Conservation (phyloP, 176 grass and related monocot genomes). For the Aegilops tauschii region DNA sequence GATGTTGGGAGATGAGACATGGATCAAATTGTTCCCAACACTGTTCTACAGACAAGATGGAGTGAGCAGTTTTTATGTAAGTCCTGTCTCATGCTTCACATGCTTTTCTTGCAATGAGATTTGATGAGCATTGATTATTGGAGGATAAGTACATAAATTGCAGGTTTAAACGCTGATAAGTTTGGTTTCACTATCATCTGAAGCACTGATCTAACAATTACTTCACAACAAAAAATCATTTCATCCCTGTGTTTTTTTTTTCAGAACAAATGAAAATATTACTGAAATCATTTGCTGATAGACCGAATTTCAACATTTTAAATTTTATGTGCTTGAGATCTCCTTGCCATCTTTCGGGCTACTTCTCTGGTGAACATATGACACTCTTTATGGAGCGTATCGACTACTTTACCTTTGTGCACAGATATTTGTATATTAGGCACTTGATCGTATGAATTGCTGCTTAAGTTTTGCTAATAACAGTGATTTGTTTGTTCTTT, state of each 20-base stretch:
- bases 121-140: not conserved
- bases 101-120: not conserved
- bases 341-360: not conserved
- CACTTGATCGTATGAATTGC: not conserved
- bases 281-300: not conserved
- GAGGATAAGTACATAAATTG: not conserved
- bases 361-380: not conserved
- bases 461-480: not conserved
- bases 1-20: slow-evolving; percentile 95
- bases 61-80: slow-evolving; percentile 98
- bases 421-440: slow-evolving; percentile 19
- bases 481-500: not conserved
- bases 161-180: not conserved
- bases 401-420: not conserved
- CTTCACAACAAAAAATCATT: not conserved
- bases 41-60: slow-evolving; percentile 91
- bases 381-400: not conserved
- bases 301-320: not conserved
- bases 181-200: not conserved
- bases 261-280: not conserved
- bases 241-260: not conserved
- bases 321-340: not conserved
- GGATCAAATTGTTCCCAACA: slow-evolving; percentile 95
- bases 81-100: not conserved
- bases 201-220: not conserved